These are phyloP conservation scores for Alternaria gaisen DNA, from an alignment of 2,329 filamentous ascomycete species.

Conservation along the genomic window DNA sequence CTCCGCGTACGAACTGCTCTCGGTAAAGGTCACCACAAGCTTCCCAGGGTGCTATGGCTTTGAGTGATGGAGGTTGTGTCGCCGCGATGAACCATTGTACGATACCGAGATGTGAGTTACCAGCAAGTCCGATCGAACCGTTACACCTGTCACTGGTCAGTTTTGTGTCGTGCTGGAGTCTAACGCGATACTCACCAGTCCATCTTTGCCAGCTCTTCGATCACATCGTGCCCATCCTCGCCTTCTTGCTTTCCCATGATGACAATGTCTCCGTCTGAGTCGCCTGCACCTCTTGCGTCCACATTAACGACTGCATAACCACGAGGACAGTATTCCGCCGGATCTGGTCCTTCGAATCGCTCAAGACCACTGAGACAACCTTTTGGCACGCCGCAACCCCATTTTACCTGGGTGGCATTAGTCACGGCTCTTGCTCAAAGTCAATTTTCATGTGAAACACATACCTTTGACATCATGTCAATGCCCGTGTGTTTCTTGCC, in stretches of 20 bases:
- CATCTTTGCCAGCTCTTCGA: conserved; percentile 53
- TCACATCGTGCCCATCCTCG: conserved; percentile 56
- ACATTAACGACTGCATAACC: conserved; percentile 46
- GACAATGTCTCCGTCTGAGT: conserved; percentile 42
- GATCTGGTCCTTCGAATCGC: conserved; percentile 56
- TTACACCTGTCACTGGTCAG: conserved; percentile 33
- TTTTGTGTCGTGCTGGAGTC: background rate
- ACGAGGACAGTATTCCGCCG: conserved; percentile 42
- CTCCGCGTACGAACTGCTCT: conserved; percentile 24
- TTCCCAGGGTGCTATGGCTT: conserved; percentile 59
- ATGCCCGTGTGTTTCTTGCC: conserved; percentile 47
- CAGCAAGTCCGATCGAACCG: conserved; percentile 47
- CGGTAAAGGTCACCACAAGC: conserved; percentile 45
- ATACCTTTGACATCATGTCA: conserved; percentile 15
- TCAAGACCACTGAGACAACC: conserved; percentile 35
- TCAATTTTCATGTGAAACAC: background rate
- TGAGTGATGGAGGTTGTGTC: conserved; percentile 53
- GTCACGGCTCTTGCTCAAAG: background rate
- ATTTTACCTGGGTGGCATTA: conserved; percentile 5
- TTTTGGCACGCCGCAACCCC: conserved; percentile 13
- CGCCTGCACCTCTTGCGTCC: conserved; percentile 36
- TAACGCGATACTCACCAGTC: conserved; percentile 50
- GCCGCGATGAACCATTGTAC: conserved; percentile 55
- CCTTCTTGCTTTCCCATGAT: conserved; percentile 35
- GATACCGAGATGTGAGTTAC: conserved; percentile 56